Percentiles rank a stretch among this genome's conserved stretches.
Conservation (phyloP, 1,284 basidiomycete genomes). For the Cutaneotrichosporon sp. region DNA sequence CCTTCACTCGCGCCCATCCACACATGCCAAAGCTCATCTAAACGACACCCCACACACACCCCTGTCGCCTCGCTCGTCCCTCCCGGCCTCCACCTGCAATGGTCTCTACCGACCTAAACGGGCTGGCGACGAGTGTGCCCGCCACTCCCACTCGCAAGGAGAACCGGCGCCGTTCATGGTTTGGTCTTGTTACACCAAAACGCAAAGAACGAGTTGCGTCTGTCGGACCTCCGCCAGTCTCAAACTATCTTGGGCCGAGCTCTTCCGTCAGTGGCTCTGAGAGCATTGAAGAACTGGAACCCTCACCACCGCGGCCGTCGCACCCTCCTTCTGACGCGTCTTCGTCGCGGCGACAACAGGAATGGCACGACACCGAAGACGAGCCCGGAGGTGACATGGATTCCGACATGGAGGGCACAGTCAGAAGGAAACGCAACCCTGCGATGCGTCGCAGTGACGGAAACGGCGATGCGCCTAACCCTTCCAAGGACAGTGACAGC, state of each 20-base stretch:
- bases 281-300: constrained; percentile 11
- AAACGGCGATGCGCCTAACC: constrained; percentile 14
- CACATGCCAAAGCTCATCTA: no score
- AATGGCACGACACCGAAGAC: background rate
- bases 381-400: constrained; percentile 12
- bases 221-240: background rate
- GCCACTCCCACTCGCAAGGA: constrained; percentile 22
- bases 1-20: background rate
- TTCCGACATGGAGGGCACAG: constrained; percentile 21
- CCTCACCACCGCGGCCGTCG: constrained; percentile 12
- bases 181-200: constrained; percentile 26
- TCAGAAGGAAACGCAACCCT: constrained; percentile 19
- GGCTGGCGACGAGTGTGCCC: constrained; percentile 11
- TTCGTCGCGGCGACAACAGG: background rate
- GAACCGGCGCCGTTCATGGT: constrained; percentile 36
- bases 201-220: constrained; percentile 10
- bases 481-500: constrained; percentile 9
- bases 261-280: background rate
- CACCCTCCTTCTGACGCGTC: background rate
- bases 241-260: no score
- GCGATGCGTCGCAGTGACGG: constrained; percentile 1
- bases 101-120: background rate
- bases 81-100: background rate
- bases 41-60: background rate
- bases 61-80: background rate